Percentiles rank a stretch among this genome's conserved stretches.
These are phyloP conservation scores for Saraca asoca DNA, from an alignment of 331 rosid species.

Conservation along the genomic window DNA sequence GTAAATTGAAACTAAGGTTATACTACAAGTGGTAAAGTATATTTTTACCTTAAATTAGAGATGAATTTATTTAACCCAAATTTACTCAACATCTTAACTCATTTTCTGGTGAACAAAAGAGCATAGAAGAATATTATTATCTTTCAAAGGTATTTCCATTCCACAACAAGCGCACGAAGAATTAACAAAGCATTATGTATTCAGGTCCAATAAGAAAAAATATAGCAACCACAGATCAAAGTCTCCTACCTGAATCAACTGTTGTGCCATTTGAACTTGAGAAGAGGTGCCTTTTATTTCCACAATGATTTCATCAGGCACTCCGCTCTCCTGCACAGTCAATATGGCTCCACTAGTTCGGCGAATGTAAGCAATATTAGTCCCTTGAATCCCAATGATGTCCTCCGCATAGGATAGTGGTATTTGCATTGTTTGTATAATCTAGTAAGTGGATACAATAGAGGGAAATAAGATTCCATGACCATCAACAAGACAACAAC, in stretches of 20 bases:
- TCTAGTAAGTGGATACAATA: slow-evolving; percentile 44
- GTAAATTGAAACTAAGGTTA: too few relatives aligned
- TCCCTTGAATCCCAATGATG: slow-evolving; percentile 86
- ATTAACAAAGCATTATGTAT: too few relatives aligned
- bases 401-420: slow-evolving; percentile 93
- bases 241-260: slow-evolving; percentile 73
- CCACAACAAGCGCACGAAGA: too few relatives aligned
- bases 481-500: slow-evolving; percentile 12
- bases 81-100: not conserved
- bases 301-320: slow-evolving; percentile 86
- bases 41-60: too few relatives aligned
- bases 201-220: too few relatives aligned
- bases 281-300: slow-evolving; percentile 90
- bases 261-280: slow-evolving; percentile 88
- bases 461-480: slow-evolving; percentile 11
- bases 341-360: slow-evolving; percentile 85
- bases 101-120: too few relatives aligned
- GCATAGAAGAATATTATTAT: too few relatives aligned
- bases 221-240: not conserved
- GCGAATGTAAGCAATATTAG: slow-evolving; percentile 83
- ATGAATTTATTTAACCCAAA: not conserved
- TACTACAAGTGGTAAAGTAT: too few relatives aligned
- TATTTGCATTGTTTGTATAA: slow-evolving; percentile 90
- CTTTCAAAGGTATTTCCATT: too few relatives aligned
- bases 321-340: slow-evolving; percentile 86